A percentile compares a stretch with the other conserved stretches of the same genome.
These are phyloP conservation scores for Yamadazyma paraphyllophila DNA, from an alignment of 805 yeast species.

Conservation along the genomic window DNA sequence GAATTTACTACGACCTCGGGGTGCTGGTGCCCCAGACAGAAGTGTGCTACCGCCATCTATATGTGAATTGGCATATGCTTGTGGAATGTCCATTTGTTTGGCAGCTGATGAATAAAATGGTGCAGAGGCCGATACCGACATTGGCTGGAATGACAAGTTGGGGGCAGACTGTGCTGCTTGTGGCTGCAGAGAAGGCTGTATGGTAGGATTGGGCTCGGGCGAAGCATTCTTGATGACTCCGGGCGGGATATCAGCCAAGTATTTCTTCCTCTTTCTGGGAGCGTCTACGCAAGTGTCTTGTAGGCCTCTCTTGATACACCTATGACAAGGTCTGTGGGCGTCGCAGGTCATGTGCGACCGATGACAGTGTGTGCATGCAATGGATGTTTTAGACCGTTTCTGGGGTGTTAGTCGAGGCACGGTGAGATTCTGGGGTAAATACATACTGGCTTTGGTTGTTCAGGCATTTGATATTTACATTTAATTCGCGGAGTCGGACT, in stretches of 20 bases:
- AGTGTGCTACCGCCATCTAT: too few species aligned
- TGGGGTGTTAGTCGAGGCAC: slow-evolving; percentile 12
- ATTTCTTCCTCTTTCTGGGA: slow-evolving; percentile 82
- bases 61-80: neutral
- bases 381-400: slow-evolving; percentile 61
- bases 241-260: slow-evolving; percentile 58
- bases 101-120: neutral
- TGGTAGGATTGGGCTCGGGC: neutral
- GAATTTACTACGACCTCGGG: slow-evolving; percentile 35
- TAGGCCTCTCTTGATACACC: slow-evolving; percentile 73
- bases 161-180: too few species aligned
- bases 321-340: slow-evolving; percentile 72
- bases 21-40: neutral
- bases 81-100: neutral
- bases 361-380: slow-evolving; percentile 92
- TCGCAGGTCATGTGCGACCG: slow-evolving; percentile 93
- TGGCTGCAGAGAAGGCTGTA: too few species aligned
- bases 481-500: slow-evolving; percentile 7
- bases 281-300: slow-evolving; percentile 80
- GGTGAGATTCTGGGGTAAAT: neutral
- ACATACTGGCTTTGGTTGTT: slow-evolving; percentile 6
- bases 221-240: neutral
- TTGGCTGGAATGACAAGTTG: too few species aligned
- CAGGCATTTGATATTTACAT: neutral
- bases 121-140: neutral